These are phyloP conservation scores for Phaseolus lunatus DNA, from an alignment of 306 rosid genomes.

Conservation along the genomic window DNA sequence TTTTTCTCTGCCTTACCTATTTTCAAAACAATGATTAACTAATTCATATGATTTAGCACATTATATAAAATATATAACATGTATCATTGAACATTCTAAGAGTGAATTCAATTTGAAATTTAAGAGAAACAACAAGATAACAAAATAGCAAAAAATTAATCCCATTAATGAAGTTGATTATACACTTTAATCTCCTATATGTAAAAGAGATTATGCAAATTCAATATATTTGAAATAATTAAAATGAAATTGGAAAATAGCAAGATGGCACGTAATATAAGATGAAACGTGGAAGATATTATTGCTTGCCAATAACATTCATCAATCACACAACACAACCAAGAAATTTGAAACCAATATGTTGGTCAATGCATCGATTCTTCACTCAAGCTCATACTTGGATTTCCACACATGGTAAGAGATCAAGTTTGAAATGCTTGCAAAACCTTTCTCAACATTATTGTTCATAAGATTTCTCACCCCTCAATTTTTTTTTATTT, in stretches of 20 bases:
- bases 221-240: neutral
- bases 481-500: too few species aligned
- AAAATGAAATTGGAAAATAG: neutral
- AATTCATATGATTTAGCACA: too few species aligned
- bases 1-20: too few species aligned
- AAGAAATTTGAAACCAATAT: conserved; percentile 32
- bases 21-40: too few species aligned
- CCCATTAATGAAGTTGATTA: too few species aligned
- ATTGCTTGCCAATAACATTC: conserved; percentile 6
- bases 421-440: neutral
- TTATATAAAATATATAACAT: too few species aligned
- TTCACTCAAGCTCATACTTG: conserved; percentile 22
- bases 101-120: too few species aligned
- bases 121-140: too few species aligned
- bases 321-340: conserved; percentile 12
- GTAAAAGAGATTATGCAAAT: conserved; percentile 10
- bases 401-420: neutral
- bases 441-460: neutral
- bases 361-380: neutral
- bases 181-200: too few species aligned
- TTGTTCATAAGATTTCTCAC: too few species aligned
- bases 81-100: too few species aligned
- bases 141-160: too few species aligned
- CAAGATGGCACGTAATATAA: conserved; percentile 25
- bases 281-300: conserved; percentile 35